Evolutionary conservation across 192 early-diverging fungal genomes (phyloP).

Genomic region (Coemansia sp.): DNA sequence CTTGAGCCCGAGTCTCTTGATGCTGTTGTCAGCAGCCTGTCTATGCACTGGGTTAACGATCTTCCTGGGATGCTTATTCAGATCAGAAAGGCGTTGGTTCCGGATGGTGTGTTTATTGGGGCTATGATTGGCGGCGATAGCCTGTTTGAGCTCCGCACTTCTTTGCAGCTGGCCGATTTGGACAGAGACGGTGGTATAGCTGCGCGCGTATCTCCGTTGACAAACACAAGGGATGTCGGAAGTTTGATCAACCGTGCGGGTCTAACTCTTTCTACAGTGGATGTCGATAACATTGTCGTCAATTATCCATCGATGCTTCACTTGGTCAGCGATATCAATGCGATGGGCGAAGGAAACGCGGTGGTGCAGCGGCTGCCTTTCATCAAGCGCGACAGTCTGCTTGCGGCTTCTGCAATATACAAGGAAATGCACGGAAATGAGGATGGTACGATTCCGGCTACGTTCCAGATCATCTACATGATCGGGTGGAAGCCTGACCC

Average conservation of each 20-base stretch:
- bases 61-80: conserved; percentile 84
- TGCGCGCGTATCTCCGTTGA: conserved; percentile 88
- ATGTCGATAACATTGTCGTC: conserved; percentile 88
- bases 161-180: conserved; percentile 87
- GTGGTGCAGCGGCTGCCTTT: conserved; percentile 69
- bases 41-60: conserved; percentile 97
- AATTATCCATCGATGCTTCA: conserved; percentile 92
- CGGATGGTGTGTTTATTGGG: conserved; percentile 91
- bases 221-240: conserved; percentile 77
- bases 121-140: conserved; percentile 95
- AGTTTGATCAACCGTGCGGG: conserved; percentile 78
- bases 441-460: conserved; percentile 89
- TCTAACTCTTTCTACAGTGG: conserved; percentile 88
- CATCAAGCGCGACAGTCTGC: conserved; percentile 77
- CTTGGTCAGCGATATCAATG: conserved; percentile 80
- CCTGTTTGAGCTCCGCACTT: conserved; percentile 90
- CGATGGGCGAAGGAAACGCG: conserved; percentile 96
- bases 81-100: conserved; percentile 76
- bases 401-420: conserved; percentile 85
- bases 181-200: conserved; percentile 89
- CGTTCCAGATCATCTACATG: conserved; percentile 74
- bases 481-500: conserved; percentile 94
- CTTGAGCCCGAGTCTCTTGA: conserved; percentile 87
- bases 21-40: conserved; percentile 80
- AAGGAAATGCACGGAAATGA: conserved; percentile 85